Evolutionary conservation across 176 grass and related monocot species (phyloP), one percentile per base, ranked within the genome.

Genomic region (Puya raimondii): DNA sequence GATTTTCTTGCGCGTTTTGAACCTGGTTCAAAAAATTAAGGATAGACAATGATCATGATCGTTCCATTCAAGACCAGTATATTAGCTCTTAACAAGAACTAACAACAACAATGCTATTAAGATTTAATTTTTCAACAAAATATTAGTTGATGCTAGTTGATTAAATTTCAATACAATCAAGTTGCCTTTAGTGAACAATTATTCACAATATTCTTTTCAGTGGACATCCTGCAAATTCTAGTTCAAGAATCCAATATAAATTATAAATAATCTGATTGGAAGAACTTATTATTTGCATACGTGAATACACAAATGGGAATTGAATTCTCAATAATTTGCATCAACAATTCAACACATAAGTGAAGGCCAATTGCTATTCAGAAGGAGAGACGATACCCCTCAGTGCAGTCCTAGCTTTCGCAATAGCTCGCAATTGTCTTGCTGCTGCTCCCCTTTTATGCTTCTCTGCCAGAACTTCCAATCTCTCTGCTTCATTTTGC

Each of bases 391-490:
- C 66, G 23, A 70, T 77, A 91, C 81, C 51, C 16, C 72, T 69
- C 79, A 63, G 61, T 25, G 16, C 2, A 77, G 68, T 64, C 64
- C 71, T 86, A 70, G 42, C 59, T 74, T 74, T 87, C 14, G 57
- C 79, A 56, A 73, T 81, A 52, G 69, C 52, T 74, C 88, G 72
- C 18, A 77, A 69, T 48, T 57, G 61, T 63, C 88, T 87, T 80
- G 81, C 88, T 74, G 76, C 65, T 77, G 83, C 81, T 79, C 88
- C 88, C 67, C 88, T 87, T 64, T 7, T 74, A 64, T 88, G 88
- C 63, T 88, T 91, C 71, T 88, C 88, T 16, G 76, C 76, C 72
- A 88, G 79, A 68, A 67, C 63, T 65, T 91, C 82, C 54, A 50
- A 51, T 79, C 88, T 88, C 51, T 85, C 79, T 15, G 21, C 49